These are phyloP conservation scores for Ganoderma meredithae DNA, from an alignment of 1,284 basidiomycete species.

Conservation along the genomic window DNA sequence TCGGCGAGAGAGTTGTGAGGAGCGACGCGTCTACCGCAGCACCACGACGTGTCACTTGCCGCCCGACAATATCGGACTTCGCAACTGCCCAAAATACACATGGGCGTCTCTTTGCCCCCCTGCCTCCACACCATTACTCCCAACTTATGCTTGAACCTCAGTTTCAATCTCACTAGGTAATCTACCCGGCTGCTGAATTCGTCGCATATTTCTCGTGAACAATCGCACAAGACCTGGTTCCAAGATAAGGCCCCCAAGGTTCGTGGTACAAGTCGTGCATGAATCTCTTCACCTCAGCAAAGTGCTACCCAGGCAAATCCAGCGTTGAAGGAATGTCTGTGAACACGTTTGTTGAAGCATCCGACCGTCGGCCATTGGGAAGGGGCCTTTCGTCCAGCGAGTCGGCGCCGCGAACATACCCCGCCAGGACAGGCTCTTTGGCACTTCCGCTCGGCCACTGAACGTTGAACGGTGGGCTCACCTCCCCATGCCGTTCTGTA, in stretches of 20 bases:
- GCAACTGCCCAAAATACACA: not conserved
- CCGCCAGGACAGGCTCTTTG: too few relatives aligned
- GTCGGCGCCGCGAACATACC: too few relatives aligned
- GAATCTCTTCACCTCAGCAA: not conserved
- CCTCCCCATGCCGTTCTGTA: not conserved
- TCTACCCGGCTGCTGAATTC: not conserved
- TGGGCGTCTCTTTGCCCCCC: not conserved
- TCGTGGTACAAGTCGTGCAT: not conserved
- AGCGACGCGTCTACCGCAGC: slow-evolving; percentile 20
- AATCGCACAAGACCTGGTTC: not conserved
- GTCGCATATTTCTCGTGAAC: not conserved
- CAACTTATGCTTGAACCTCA: not conserved
- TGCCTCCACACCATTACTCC: not conserved
- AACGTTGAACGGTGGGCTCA: not conserved
- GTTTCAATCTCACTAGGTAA: not conserved
- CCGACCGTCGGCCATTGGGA: too few relatives aligned
- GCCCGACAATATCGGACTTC: slow-evolving; percentile 1
- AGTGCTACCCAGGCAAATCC: not conserved
- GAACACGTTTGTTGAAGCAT: too few relatives aligned
- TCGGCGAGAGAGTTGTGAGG: slow-evolving; percentile 25
- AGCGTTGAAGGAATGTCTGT: not conserved
- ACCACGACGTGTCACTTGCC: slow-evolving; percentile 31
- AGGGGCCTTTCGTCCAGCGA: too few relatives aligned
- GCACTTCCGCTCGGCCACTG: not conserved
- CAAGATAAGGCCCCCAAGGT: not conserved